phyloP scores from a whole-genome alignment of 257 asterid genomes.

The Voacanga thouarsii region DNA sequence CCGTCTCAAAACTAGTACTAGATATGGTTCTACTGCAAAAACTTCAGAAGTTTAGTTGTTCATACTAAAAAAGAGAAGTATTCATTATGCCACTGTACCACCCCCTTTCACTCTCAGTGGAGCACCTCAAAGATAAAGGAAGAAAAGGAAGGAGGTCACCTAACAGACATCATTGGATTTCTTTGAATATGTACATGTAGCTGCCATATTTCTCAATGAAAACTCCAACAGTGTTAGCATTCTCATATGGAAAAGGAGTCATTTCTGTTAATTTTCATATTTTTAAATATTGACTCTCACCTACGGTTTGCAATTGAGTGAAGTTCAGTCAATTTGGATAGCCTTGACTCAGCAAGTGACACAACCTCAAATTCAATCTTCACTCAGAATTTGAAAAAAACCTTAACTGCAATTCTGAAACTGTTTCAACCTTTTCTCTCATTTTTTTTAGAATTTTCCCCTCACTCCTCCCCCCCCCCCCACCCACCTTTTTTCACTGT shows the following conservation, averaged over 20 bases:
- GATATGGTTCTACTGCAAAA: background rate
- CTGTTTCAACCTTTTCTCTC: background rate
- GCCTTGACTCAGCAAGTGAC: background rate
- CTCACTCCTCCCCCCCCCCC: no score
- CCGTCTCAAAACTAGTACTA: background rate
- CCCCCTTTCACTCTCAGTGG: background rate
- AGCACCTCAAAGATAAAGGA: background rate
- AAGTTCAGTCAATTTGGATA: no score
- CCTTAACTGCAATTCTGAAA: background rate
- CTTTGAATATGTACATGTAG: no score
- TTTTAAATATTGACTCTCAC: background rate
- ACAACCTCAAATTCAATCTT: slow-evolving; percentile 4
- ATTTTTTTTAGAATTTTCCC: no score
- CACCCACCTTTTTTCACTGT: background rate
- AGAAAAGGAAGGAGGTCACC: background rate
- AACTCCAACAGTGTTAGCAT: background rate
- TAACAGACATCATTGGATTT: background rate
- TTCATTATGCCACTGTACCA: background rate
- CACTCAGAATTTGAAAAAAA: background rate
- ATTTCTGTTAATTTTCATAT: background rate
- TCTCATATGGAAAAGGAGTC: background rate
- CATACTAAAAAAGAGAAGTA: background rate
- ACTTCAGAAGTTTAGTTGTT: background rate
- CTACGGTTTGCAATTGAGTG: no score
- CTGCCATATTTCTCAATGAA: background rate